Evolutionary conservation across 1,139 yeast genomes (phyloP).

Genomic region (Geotrichum fermentans): DNA sequence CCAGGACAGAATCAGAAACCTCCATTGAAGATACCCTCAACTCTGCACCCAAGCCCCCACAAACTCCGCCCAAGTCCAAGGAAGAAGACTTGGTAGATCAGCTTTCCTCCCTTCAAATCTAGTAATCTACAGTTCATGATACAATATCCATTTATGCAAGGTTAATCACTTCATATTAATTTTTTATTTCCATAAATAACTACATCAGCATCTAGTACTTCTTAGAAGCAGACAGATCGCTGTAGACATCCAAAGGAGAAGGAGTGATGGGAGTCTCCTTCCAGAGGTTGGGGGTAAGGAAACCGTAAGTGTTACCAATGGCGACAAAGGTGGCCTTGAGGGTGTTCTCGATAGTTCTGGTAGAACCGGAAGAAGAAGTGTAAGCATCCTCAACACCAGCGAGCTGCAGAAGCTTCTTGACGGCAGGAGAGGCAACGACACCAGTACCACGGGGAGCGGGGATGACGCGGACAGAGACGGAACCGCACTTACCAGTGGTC

Average conservation of each 20-base stretch:
- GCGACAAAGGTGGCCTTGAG: slow-evolving; percentile 99
- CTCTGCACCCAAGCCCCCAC: slow-evolving; percentile 10
- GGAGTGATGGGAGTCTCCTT: slow-evolving; percentile 73
- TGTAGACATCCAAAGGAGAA: slow-evolving; percentile 90
- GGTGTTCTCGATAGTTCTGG: slow-evolving; percentile 99
- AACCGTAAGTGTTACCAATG: slow-evolving; percentile 99
- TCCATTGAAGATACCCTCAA: slow-evolving; percentile 7
- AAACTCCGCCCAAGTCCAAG: background rate
- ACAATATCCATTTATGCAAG: background rate
- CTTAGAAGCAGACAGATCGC: slow-evolving; percentile 34
- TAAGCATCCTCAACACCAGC: slow-evolving; percentile 99
- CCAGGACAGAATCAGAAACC: background rate
- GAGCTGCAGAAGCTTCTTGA: slow-evolving; percentile 95
- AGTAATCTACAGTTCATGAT: background rate
- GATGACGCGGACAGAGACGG: slow-evolving; percentile 95
- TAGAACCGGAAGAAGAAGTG: slow-evolving; percentile 98
- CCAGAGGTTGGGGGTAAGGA: slow-evolving; percentile 99
- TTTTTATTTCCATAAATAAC: slow-evolving; percentile 1
- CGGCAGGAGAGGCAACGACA: slow-evolving; percentile 99
- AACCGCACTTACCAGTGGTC: slow-evolving; percentile 99
- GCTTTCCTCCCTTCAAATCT: slow-evolving; percentile 6
- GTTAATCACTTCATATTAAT: background rate
- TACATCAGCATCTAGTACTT: slow-evolving; percentile 15
- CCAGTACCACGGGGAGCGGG: slow-evolving; percentile 99
- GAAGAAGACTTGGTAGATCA: slow-evolving; percentile 10